Evolutionary conservation across 2,329 filamentous ascomycete species (phyloP), one percentile per base, ranked within the genome.

Genomic region (Dothideomycetidae sp.): DNA sequence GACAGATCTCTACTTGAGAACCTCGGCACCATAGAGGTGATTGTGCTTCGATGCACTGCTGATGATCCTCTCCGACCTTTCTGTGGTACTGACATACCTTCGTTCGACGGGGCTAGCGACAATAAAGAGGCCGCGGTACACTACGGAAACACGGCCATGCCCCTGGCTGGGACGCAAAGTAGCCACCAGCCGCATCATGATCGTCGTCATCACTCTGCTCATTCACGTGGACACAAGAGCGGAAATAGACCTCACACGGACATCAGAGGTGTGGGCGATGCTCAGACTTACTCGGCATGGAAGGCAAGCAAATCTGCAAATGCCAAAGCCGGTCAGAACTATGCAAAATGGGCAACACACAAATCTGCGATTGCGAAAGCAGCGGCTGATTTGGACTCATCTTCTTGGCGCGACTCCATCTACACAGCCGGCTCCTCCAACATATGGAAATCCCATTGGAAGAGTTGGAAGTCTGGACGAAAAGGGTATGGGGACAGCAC

Each of bases 21-120:
- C 33, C 50, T 66, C 13, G 64, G 64, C 23, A 62, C 56, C 11
- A 67, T 68, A 19, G 64, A 67, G 44, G 58, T 68, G 11, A 48
- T 68, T 3, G 55, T 67, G 3, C 49, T 67, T 12, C 58, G 64
- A 18, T 65, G 62, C 42, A 55, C 53, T 28, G 44, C 47, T 16
- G 30, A 37, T n/a, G 29, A 41, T 35, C n/a, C 39, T 33, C 18
- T 38, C 10, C 36, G 31, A 21, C 36, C 36, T n/a, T 19, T 21
- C 12, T 35, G 38, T 9, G 39, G 34, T 17, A 40, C 36, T 19
- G 43, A 40, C 28, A 31, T 35, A 7, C 37, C 36, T n/a, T 29
- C 12, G 10, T 10, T 31, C 16, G 15, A 26, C n/a, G 21, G 21
- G 7, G 21, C 21, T 7, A n/a, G 21, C 7, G 21, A 26, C n/a